These are phyloP conservation scores for Porcisia deanei DNA, from an alignment of 208 protist genomes.

Conservation along the genomic window DNA sequence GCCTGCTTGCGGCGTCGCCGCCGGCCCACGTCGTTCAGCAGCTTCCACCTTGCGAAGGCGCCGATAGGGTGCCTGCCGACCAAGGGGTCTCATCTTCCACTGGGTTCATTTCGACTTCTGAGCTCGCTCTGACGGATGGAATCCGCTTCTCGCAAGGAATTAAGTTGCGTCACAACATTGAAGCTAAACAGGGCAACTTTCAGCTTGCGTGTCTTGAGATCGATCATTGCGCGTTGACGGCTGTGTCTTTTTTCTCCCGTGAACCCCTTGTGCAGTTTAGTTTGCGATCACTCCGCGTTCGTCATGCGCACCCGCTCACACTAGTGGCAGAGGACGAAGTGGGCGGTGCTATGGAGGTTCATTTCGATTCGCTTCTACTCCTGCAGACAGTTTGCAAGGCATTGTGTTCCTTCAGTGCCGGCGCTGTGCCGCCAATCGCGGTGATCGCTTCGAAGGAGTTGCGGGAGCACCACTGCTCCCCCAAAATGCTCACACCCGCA, in stretches of 20 bases:
- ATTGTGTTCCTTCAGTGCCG: conserved; percentile 24
- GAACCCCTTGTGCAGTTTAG: conserved; percentile 23
- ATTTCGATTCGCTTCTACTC: conserved; percentile 17
- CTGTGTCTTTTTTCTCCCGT: conserved; percentile 20
- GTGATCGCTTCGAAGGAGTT: conserved; percentile 12
- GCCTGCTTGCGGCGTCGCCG: conserved; percentile 7
- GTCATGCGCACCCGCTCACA: conserved; percentile 17
- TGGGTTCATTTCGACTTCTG: conserved; percentile 25
- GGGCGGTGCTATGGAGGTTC: conserved; percentile 20
- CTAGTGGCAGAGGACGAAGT: conserved; percentile 19
- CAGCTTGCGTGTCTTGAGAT: conserved; percentile 29
- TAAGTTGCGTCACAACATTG: conserved; percentile 27
- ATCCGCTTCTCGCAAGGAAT: conserved; percentile 20
- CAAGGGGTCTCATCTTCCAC: not conserved
- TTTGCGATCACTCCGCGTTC: conserved; percentile 23
- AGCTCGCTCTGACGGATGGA: conserved; percentile 21
- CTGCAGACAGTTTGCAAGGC: conserved; percentile 33
- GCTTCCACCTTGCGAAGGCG: conserved; percentile 7
- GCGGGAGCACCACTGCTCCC: not conserved
- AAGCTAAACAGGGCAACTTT: not conserved
- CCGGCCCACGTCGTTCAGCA: conserved; percentile 11
- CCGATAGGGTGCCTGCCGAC: not conserved
- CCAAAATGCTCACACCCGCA: not conserved
- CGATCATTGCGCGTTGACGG: conserved; percentile 26
- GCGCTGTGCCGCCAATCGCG: conserved; percentile 18